Conservation (phyloP, 495 filamentous ascomycete species). For the Neurospora tetrasperma region DNA sequence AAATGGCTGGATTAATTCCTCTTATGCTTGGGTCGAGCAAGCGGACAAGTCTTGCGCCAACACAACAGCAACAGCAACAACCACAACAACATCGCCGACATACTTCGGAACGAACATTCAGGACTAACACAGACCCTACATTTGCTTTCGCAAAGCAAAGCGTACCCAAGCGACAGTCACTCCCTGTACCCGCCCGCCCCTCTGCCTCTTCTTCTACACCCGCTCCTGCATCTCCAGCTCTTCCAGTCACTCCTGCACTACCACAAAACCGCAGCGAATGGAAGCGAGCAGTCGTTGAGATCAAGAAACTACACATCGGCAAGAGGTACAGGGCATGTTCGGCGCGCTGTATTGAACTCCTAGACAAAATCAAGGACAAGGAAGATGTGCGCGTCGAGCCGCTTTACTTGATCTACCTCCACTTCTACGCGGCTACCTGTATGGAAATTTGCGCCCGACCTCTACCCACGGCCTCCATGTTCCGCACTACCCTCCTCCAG, state of each 20-base stretch:
- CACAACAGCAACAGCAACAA: constrained; percentile 2
- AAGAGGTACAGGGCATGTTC: constrained; percentile 38
- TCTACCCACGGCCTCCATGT: constrained; percentile 26
- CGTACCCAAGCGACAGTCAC: constrained; percentile 15
- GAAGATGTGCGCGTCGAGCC: constrained; percentile 29
- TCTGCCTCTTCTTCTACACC: background rate
- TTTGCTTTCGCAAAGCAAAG: background rate
- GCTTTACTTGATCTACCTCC: constrained; percentile 41
- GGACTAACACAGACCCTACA: constrained; percentile 5
- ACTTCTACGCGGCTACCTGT: constrained; percentile 44
- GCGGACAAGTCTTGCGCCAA: constrained; percentile 13
- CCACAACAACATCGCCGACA: constrained; percentile 3
- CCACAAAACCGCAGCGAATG: constrained; percentile 29
- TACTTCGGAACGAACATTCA: constrained; percentile 3
- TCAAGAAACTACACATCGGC: constrained; percentile 36
- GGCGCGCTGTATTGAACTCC: constrained; percentile 34
- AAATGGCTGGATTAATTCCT: constrained; percentile 20
- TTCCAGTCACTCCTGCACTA: constrained; percentile 9
- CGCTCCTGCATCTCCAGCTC: background rate
- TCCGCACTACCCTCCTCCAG: constrained; percentile 35
- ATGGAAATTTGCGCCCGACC: constrained; percentile 42
- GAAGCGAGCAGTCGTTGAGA: constrained; percentile 32
- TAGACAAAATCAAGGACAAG: constrained; percentile 32
- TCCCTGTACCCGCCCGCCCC: constrained; percentile 7
- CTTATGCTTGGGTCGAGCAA: constrained; percentile 22